phyloP scores from a whole-genome alignment of 345 rosid genomes.

The Moricandia moricandioides region DNA sequence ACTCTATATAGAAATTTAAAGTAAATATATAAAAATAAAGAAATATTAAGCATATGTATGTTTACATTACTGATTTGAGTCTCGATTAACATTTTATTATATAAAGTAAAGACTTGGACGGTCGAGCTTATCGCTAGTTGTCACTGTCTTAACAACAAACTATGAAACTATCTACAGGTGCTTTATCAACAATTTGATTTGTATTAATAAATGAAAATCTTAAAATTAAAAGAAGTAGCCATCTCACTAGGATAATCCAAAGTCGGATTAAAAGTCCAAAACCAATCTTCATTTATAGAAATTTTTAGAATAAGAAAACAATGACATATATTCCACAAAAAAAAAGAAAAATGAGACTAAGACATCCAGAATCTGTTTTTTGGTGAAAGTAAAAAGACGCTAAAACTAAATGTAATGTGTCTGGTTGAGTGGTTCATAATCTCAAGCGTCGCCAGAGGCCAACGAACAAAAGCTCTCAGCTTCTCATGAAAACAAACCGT shows the following conservation, averaged over 20 bases:
- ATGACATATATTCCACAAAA: neutral
- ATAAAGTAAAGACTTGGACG: neutral
- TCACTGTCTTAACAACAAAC: conserved; percentile 19
- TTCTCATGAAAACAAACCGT: neutral
- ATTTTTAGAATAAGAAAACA: neutral
- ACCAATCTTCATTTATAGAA: neutral
- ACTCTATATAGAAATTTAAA: neutral
- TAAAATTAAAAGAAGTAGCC: neutral
- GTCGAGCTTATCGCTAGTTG: conserved; percentile 1
- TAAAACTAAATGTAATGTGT: neutral
- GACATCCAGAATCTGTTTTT: neutral
- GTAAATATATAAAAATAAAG: neutral
- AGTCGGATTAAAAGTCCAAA: conserved; percentile 3
- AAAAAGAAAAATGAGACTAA: neutral
- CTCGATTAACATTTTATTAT: neutral
- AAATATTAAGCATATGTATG: neutral
- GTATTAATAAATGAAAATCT: neutral
- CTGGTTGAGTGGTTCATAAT: neutral
- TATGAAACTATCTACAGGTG: conserved; percentile 6
- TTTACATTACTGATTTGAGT: neutral
- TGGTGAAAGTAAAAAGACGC: neutral
- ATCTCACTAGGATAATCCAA: conserved; percentile 8
- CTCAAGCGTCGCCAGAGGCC: neutral
- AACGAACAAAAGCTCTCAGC: neutral
- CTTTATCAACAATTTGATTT: conserved; percentile 3